Evolutionary conservation across 2,329 filamentous ascomycete genomes (phyloP).

Genomic region (Chaetothyriales sp.): DNA sequence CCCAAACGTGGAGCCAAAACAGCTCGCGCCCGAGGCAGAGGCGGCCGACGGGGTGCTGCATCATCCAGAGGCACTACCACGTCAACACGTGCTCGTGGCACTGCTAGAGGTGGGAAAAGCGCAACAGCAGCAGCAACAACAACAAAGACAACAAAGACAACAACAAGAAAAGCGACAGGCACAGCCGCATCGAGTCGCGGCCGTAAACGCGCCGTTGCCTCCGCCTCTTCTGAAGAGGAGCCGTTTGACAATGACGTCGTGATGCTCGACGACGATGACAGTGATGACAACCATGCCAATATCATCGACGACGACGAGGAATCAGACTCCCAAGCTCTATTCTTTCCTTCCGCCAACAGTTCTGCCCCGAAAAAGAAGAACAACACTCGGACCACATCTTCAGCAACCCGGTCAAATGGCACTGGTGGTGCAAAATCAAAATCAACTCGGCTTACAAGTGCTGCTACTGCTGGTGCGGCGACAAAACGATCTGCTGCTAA

Average conservation of each 20-base stretch:
- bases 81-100: slow-evolving; percentile 20
- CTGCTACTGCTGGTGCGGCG: no score
- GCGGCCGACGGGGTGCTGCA: slow-evolving; percentile 30
- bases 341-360: slow-evolving; percentile 12
- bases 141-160: no score
- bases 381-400: neutral
- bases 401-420: slow-evolving; percentile 3
- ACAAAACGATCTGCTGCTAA: slow-evolving; percentile 12
- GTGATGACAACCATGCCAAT: slow-evolving; percentile 21
- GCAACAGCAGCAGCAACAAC: slow-evolving; percentile 6
- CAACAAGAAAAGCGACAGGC: slow-evolving; percentile 2
- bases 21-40: slow-evolving; percentile 33
- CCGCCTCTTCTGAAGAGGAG: slow-evolving; percentile 24
- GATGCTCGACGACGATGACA: slow-evolving; percentile 26
- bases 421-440: slow-evolving; percentile 1
- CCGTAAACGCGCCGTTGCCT: slow-evolving; percentile 20
- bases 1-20: slow-evolving; percentile 24
- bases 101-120: slow-evolving; percentile 15
- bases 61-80: slow-evolving; percentile 26
- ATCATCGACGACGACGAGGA: slow-evolving; percentile 22
- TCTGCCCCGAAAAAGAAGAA: neutral
- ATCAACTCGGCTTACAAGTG: neutral
- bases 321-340: slow-evolving; percentile 18
- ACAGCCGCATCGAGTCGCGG: slow-evolving; percentile 16
- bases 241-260: slow-evolving; percentile 25